Evolutionary conservation across 1,139 yeast genomes (phyloP).

Genomic region (Hemisphaericaspora lyxosophila): DNA sequence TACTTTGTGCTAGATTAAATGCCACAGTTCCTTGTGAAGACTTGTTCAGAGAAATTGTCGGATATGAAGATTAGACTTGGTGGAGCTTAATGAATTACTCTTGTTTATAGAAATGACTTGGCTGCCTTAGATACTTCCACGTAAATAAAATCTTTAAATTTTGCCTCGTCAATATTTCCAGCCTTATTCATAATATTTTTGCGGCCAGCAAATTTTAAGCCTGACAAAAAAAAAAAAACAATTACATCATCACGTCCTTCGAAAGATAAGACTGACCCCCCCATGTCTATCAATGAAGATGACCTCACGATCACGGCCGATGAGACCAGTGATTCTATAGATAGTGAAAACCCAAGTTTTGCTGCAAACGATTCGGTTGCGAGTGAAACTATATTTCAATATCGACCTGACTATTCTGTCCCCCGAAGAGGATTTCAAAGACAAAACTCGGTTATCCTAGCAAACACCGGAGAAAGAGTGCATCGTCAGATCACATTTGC

Average conservation of each 20-base stretch:
- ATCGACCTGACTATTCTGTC: slow-evolving; percentile 8
- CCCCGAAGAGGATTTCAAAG: slow-evolving; percentile 19
- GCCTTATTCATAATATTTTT: too few relatives aligned
- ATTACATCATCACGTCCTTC: too few relatives aligned
- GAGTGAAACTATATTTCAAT: slow-evolving; percentile 2
- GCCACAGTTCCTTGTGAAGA: slow-evolving; percentile 84
- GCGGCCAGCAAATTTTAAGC: too few relatives aligned
- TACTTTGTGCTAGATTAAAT: slow-evolving; percentile 80
- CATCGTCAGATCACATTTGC: slow-evolving; percentile 25
- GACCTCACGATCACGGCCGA: slow-evolving; percentile 1
- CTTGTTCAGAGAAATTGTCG: slow-evolving; percentile 73
- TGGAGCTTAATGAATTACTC: background rate
- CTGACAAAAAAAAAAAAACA: too few relatives aligned
- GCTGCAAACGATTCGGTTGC: background rate
- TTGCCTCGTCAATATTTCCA: too few relatives aligned
- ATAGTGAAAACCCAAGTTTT: background rate
- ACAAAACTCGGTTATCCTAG: slow-evolving; percentile 40
- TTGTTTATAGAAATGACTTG: background rate
- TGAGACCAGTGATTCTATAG: slow-evolving; percentile 6
- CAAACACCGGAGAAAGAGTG: slow-evolving; percentile 42
- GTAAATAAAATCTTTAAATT: too few relatives aligned
- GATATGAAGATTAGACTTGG: slow-evolving; percentile 29
- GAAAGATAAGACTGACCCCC: background rate
- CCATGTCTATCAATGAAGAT: background rate
- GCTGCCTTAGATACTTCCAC: too few relatives aligned